Base-by-base conservation (phyloP, 2,329 filamentous ascomycete species). In the Ramularia endophylla region DNA sequence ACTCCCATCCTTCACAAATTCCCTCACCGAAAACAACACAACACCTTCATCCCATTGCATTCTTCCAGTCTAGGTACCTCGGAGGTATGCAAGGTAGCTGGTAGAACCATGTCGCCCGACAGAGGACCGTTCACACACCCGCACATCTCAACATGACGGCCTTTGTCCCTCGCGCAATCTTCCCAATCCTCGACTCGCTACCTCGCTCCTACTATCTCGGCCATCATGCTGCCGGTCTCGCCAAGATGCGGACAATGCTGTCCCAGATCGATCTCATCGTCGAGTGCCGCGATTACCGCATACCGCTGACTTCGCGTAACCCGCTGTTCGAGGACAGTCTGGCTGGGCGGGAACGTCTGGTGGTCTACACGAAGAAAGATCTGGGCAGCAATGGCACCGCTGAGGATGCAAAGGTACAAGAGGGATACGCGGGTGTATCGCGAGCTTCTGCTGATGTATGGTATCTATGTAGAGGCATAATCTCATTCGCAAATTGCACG, bases 131-230 rank as follows among this genome's bases (percentile, higher is more conserved):
- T 25, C 22, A 6, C 6, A 25, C 22, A 25, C 6, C 11, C 22
- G 22, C 18, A 13, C 15, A 17, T 12, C n/a, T 25, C 11, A 40
- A 28, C 4, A 65, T 60, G 57, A 53, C 56, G 45, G 60, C 63
- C 52, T 94, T 97, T 67, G 64, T 83, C 30, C 87, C 92, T 18
- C 86, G 90, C 54, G 64, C 71, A 51, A 67, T 70, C 39, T 97
- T 94, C 64, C 80, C 83, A 28, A 70, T 81, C 31, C 83, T 90
- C 56, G 70, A 73, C 40, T 84, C 81, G 38, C 82, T 97, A 47
- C 83, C 85, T 28, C 81, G 87, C 51, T 92, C 90, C 44, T 98
- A 97, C 69, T 98, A 87, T 69, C 76, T 97, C 34, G 92, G 92
- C 48, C 92, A 98, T 68, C 92, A 98, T 72, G 78, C 80, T 46